Evolutionary conservation across 2,329 filamentous ascomycete species (phyloP), one percentile per base, ranked within the genome.

Genomic region (Dactylellina haptotyla): DNA sequence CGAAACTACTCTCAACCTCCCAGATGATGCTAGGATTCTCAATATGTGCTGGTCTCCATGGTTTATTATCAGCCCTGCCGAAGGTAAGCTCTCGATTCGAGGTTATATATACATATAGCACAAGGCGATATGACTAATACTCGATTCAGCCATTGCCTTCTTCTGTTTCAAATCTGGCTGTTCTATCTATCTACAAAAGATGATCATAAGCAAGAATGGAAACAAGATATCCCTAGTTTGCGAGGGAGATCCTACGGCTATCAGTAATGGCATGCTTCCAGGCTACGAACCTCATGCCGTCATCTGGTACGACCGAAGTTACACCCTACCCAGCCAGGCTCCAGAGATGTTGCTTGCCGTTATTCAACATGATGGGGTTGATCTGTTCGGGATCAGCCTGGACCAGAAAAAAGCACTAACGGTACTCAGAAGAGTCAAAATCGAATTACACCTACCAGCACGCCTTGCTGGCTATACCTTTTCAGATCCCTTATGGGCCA

Each of bases 11-110:
- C 46, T 61, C 2, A 14, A 39, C 2, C 23, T 73, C 1, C 46
- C 53, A 0, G 61, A 66, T 16, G 61, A 28, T 41, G 43, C 61
- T 0, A 54, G 61, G 18, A 62, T 73, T 18, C 16, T 57, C 2
- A 56, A 61, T 25, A 66, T 73, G 69, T 23, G 61, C 48, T 73
- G 69, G 69, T 73, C 69, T 4, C 69, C 69, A 2, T 73, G 69
- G 69, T 41, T 73, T 54, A 57, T 57, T 28, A n/a, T 66, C 20
- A 43, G 46, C 32, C 54, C 54, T 12, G 39, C 20, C 5, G 61
- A 73, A 57, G 69, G 69, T 73, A 28, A 2, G 45, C n/a, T n/a
- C n/a, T n/a, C n/a, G n/a, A n/a, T n/a, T n/a, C n/a, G n/a, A n/a
- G n/a, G n/a, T n/a, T n/a, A n/a, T n/a, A n/a, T n/a, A n/a, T 25